phyloP scores from a whole-genome alignment of 176 grass and related monocot genomes.

The Triticum turgidum region DNA sequence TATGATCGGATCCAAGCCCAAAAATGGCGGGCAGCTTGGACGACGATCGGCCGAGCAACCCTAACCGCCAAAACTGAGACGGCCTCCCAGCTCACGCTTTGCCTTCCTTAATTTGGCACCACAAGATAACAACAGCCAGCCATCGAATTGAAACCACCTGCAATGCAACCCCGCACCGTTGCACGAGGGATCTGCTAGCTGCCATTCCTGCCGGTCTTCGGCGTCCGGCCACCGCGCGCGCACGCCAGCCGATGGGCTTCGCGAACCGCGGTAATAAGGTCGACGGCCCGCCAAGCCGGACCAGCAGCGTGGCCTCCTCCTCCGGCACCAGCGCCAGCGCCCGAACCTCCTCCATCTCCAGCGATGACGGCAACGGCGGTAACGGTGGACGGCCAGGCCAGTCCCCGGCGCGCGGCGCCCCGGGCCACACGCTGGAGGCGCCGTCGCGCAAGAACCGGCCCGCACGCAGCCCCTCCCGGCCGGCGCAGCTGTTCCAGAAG shows the following conservation, averaged over 20 bases:
- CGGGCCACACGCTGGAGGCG: constrained; percentile 36
- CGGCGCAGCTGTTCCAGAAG: constrained; percentile 40
- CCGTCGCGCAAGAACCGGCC: constrained; percentile 9
- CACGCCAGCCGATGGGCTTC: constrained; percentile 18
- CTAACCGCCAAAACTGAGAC: constrained; percentile 36
- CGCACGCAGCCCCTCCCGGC: neutral
- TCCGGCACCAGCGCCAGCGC: neutral
- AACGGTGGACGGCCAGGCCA: neutral
- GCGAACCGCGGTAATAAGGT: neutral
- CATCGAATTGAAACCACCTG: neutral
- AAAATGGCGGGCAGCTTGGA: neutral
- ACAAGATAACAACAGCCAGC: constrained; percentile 29
- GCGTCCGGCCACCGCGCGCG: neutral
- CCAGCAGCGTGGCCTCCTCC: constrained; percentile 11
- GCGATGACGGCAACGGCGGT: neutral
- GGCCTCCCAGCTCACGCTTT: neutral
- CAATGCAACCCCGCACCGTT: neutral
- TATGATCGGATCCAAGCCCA: neutral
- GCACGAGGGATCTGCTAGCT: neutral
- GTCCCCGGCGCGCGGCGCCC: neutral
- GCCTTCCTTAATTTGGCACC: neutral
- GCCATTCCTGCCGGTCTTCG: neutral
- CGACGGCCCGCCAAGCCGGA: neutral
- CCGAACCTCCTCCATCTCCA: neutral
- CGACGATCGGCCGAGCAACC: constrained; percentile 19